phyloP scores from a whole-genome alignment of 2,329 filamentous ascomycete genomes.

The Talaromyces pinophilus region DNA sequence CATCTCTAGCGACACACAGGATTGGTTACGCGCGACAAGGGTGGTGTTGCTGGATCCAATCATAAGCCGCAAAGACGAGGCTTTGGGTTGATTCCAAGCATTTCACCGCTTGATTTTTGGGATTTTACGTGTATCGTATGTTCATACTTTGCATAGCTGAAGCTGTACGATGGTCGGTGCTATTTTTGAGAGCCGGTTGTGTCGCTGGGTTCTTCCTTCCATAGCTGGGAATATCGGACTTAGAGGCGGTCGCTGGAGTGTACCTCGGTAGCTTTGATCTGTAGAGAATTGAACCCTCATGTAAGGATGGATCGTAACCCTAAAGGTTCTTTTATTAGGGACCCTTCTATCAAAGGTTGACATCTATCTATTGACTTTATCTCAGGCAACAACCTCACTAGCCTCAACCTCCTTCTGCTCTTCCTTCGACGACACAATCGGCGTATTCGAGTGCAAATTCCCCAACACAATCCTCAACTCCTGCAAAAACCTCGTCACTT shows the following conservation, averaged over 20 bases:
- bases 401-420: constrained; percentile 54
- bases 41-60: constrained; percentile 11
- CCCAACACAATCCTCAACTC: constrained; percentile 61
- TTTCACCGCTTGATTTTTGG: constrained; percentile 18
- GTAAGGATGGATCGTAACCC: neutral
- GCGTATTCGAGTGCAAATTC: constrained; percentile 48
- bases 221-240: neutral
- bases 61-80: neutral
- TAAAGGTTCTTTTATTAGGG: neutral
- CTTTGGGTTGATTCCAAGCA: neutral
- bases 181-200: neutral
- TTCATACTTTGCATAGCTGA: neutral
- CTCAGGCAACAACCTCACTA: constrained; percentile 27
- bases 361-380: neutral
- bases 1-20: constrained; percentile 5
- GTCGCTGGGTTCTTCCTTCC: neutral
- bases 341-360: neutral
- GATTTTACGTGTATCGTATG: constrained; percentile 1
- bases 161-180: neutral
- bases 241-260: neutral
- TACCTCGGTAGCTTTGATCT: too few relatives aligned
- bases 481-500: constrained; percentile 75
- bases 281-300: neutral
- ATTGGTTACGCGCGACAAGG: constrained; percentile 18
- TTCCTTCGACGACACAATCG: constrained; percentile 35